Conservation (phyloP, 805 yeast genomes). For the Yarrowia sp. region DNA sequence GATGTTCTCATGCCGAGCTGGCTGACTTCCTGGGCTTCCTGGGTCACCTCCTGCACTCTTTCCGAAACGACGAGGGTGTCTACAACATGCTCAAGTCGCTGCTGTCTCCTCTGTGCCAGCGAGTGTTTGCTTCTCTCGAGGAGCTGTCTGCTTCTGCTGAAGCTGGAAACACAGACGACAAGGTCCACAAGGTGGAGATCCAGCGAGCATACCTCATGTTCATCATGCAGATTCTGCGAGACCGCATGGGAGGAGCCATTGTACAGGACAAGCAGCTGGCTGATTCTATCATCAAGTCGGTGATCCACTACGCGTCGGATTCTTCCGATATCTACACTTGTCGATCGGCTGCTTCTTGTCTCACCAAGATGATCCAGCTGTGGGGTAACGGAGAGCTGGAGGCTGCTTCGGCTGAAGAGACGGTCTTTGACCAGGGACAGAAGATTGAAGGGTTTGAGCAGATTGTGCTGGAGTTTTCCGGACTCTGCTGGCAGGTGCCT, state of each 20-base stretch:
- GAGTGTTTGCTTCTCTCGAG: slow-evolving; percentile 54
- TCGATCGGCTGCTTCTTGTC: slow-evolving; percentile 65
- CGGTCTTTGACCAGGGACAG: slow-evolving; percentile 53
- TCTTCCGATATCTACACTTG: slow-evolving; percentile 61
- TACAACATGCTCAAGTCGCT: slow-evolving; percentile 73
- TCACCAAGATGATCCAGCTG: slow-evolving; percentile 57
- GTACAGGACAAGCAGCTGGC: slow-evolving; percentile 58
- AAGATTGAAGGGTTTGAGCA: slow-evolving; percentile 67
- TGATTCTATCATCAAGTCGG: slow-evolving; percentile 57
- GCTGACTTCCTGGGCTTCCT: slow-evolving; percentile 80
- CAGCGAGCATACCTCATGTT: slow-evolving; percentile 70
- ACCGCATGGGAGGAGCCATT: slow-evolving; percentile 75
- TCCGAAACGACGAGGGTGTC: slow-evolving; percentile 61
- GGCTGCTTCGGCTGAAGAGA: slow-evolving; percentile 42
- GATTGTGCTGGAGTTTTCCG: slow-evolving; percentile 64
- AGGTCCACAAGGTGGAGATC: slow-evolving; percentile 60
- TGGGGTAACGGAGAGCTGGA: slow-evolving; percentile 69
- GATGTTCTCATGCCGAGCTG: slow-evolving; percentile 63
- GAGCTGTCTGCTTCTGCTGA: slow-evolving; percentile 45
- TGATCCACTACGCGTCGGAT: slow-evolving; percentile 65
- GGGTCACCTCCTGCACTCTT: slow-evolving; percentile 82
- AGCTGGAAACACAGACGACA: slow-evolving; percentile 55
- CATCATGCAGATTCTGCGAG: slow-evolving; percentile 66
- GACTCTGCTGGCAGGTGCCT: slow-evolving; percentile 75
- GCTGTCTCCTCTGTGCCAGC: slow-evolving; percentile 68